Evolutionary conservation across 2,329 filamentous ascomycete species (phyloP), one percentile per base, ranked within the genome.

Genomic region (Arthrobotrys pseudoclavata): DNA sequence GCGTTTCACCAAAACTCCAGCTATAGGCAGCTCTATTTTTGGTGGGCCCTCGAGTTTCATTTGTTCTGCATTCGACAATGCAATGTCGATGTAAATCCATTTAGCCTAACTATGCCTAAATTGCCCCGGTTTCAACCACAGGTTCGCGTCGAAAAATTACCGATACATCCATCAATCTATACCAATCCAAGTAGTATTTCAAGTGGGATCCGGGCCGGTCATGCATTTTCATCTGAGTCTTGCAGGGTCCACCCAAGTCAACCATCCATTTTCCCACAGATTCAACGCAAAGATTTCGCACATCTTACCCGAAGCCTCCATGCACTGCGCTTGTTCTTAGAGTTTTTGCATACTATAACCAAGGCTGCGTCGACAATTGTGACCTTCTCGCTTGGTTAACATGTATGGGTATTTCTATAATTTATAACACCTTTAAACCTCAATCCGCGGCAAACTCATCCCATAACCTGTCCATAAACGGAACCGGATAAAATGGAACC

Each of bases 81-180:
- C 15, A 37, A 37, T 22, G 52, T 60, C 9, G 18, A 60, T 60
- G 34, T 31, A 40, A 61, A 26, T 5, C 31, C 48, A 55, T 60
- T 76, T 76, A 76, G 72, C 72, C 72, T 76, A 76, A 76, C 72
- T 63, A 50, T 76, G 71, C 72, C 72, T 76, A 70, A 76, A 76
- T 24, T 48, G 40, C 66, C 72, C 72, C 72, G 45, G 72, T 76
- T 76, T 76, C 72, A 76, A 67, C 42, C 31, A 26, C 66, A 76
- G 68, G 71, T 67, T 61, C 42, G 13, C 42, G 42, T 47, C 20
- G 48, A 53, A 69, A 53, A 61, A 45, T 62, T 68, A 66, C 64
- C 61, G 66, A 76, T 52, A 20, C 60, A 34, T 67, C 69, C 69
- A 74, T 31, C 62, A 42, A 68, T 50, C 48, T 50, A 66, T 64